Evolutionary conservation across 495 filamentous ascomycete species (phyloP), one percentile per base, ranked within the genome.

Genomic region (Aspergillus bertholletiae): DNA sequence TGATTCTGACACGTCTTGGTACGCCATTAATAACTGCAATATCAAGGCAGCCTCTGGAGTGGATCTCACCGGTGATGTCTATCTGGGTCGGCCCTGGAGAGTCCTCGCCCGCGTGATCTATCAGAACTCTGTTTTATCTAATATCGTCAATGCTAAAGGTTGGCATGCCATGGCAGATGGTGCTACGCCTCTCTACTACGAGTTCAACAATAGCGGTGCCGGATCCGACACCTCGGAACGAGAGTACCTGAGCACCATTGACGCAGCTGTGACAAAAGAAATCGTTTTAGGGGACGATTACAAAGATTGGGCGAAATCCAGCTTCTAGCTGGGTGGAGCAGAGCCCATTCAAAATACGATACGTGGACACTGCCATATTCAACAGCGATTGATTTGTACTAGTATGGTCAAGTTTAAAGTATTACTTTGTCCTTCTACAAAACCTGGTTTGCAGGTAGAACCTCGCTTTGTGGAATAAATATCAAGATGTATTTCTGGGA

Each of bases 41-140:
- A 56, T 82, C 41, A 65, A 75, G 32, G 76, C 71, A 17, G 79
- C 73, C 2, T 55, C 70, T 0, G 82, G 79, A 0, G 65, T 74
- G 6, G 67, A 53, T 17, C 70, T 86, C 1, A 48, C 75, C 1
- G 84, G 83, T 0, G 67, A 75, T 11, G 81, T 79, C 15, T 88
- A 85, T 61, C 78, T 89, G 5, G 86, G 87, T 2, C 76, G 87
- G 21, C 87, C 87, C 6, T 89, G 85, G 85, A 66, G 81, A 3
- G 71, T 79, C 18, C 84, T 82, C 50, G 75, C 85, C 13, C 72
- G 84, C 0, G 86, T 88, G 2, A 79, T 84, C n/a, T 84, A 87
- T 61, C 86, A 88, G 63, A 73, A 78, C 39, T 85, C 79, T 2
- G 56, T 63, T 0, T 65, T 89, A 59, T 71, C 74, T 2, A 63